These are phyloP conservation scores for Anisodus acutangulus DNA, from an alignment of 257 asterid species.

Conservation along the genomic window DNA sequence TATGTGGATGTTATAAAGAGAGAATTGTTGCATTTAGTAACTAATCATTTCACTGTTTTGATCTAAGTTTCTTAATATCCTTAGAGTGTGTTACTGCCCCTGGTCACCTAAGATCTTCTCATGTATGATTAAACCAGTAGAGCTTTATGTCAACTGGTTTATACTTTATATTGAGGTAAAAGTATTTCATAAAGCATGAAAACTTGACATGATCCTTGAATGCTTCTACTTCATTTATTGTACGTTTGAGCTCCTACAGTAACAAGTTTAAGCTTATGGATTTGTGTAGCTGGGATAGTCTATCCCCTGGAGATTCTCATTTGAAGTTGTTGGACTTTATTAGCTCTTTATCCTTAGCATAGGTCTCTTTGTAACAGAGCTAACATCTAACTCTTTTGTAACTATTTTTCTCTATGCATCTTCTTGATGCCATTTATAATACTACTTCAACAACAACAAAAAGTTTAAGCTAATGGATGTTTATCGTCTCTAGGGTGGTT, in stretches of 20 bases:
- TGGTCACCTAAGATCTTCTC: constrained; percentile 24
- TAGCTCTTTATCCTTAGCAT: too few species aligned
- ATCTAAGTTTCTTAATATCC: not conserved
- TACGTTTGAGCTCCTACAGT: not conserved
- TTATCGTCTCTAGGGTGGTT: constrained; percentile 61
- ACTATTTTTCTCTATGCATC: too few species aligned
- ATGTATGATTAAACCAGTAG: not conserved
- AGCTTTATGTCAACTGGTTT: constrained; percentile 22
- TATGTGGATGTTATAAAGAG: not conserved
- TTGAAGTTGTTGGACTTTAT: too few species aligned
- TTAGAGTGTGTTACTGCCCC: not conserved
- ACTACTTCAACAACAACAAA: too few species aligned
- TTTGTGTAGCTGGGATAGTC: too few species aligned
- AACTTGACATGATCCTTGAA: constrained; percentile 21
- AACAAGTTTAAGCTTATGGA: not conserved
- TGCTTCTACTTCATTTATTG: not conserved
- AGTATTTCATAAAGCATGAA: constrained; percentile 8
- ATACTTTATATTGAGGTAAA: not conserved
- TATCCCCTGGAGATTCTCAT: too few species aligned
- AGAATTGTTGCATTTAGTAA: constrained; percentile 22
- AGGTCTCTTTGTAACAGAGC: too few species aligned
- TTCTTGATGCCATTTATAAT: too few species aligned
- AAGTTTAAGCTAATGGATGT: constrained; percentile 7
- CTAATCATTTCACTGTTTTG: not conserved
- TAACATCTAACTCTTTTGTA: too few species aligned